Base-by-base conservation (phyloP, 768 basidiomycete genomes). In the Boletus tomentosulus region DNA sequence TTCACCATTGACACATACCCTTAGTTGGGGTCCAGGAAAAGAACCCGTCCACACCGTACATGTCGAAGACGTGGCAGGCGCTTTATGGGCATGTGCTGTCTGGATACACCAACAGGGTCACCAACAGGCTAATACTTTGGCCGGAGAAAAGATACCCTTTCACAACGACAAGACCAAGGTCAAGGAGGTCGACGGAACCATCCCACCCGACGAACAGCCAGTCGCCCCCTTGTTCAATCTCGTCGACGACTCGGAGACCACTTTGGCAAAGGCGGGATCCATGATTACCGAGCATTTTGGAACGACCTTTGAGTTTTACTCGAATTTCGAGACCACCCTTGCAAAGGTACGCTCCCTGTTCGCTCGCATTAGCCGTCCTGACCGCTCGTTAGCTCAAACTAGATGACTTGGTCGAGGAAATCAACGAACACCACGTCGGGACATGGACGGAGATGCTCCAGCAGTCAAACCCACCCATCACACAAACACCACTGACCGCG, bases 401-500 rank as follows among this genome's bases (percentile, higher is more conserved):
- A 27, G 85, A 89, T 50, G 87, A 90, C 57, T 68, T 79, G 38
- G 80, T 91, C 7, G 88, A 92, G 63, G 87, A 90, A 46, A 88
- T 91, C 63, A 93, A 92, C 64, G 89, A 92, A 64, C 80, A 84
- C 46, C 91, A 94, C 63, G 87, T 91, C 31, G 75, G 80, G 49
- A 83, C 81, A 11, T 94, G 92, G 92, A 88, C 84, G 8, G 78
- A 88, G 66, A 90, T 94, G 86, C 78, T 91, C 60, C 71, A 73
- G 22, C 81, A 72, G 44, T 86, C 90, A 34, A 78, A 81, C 37
- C 89, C 89, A 25, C 86, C 86, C 3, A 76, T 90, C 53, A 74
- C 78, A 12, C 85, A 87, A 54, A 84, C 87, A 0, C 88, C 86
- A 1, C 70, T 92, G 56, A 81, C 76, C 19, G 86, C 89, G 1